phyloP scores from a whole-genome alignment of 768 basidiomycete genomes.

The Cyclocybe aegerita region DNA sequence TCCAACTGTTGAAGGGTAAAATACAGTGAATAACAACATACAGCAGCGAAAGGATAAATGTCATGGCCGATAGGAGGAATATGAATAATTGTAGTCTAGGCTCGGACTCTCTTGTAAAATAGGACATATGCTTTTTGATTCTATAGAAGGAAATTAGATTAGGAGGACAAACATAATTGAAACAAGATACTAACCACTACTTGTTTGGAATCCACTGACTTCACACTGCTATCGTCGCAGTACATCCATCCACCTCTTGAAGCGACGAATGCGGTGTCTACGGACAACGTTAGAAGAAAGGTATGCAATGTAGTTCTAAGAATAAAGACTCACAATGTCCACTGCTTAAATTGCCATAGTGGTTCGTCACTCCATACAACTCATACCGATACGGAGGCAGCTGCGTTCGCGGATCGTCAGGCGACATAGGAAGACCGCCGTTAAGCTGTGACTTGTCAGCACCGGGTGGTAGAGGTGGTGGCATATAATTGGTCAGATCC shows the following conservation, averaged over 20 bases:
- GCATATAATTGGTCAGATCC: conserved; percentile 81
- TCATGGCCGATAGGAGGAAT: conserved; percentile 13
- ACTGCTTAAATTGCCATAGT: conserved; percentile 90
- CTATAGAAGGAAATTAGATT: conserved; percentile 21
- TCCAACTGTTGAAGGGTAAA: conserved; percentile 26
- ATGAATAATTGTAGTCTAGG: conserved; percentile 38
- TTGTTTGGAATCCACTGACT: conserved; percentile 69
- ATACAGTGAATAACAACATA: conserved; percentile 27
- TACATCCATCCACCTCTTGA: conserved; percentile 88
- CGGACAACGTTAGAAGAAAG: conserved; percentile 1
- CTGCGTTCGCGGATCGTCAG: conserved; percentile 78
- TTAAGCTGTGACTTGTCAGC: conserved; percentile 51
- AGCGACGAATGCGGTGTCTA: conserved; percentile 92
- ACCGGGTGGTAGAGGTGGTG: conserved; percentile 70
- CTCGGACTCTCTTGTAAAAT: conserved; percentile 71
- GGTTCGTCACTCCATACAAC: conserved; percentile 93
- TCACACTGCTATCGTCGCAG: conserved; percentile 91
- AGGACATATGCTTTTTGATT: conserved; percentile 74
- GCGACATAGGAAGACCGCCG: conserved; percentile 38
- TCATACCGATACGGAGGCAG: conserved; percentile 92
- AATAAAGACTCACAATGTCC: conserved; percentile 81
- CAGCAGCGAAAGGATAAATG: conserved; percentile 16
- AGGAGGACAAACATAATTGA: not conserved
- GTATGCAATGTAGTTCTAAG: not conserved
- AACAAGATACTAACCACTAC: conserved; percentile 64